Evolutionary conservation across 768 basidiomycete genomes (phyloP).

Genomic region (Baorangia bicolor): DNA sequence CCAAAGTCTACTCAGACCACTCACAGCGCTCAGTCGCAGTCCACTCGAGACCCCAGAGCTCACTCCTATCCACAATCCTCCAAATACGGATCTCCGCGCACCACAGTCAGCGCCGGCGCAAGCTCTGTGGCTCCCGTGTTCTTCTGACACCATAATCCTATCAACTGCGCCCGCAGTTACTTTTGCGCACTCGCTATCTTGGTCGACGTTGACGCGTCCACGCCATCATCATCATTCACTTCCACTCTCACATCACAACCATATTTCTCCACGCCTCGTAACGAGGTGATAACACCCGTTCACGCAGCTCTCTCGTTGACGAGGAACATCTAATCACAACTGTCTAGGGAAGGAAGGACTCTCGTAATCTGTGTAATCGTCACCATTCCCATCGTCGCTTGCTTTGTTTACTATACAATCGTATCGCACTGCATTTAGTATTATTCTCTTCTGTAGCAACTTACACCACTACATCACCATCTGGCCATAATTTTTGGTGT

Average conservation of each 20-base stretch:
- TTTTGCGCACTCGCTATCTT: not conserved
- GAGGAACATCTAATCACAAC: slow-evolving; percentile 18
- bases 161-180: not conserved
- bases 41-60: slow-evolving; percentile 19
- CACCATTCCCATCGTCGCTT: slow-evolving; percentile 1
- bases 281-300: slow-evolving; percentile 7
- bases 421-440: slow-evolving; percentile 6
- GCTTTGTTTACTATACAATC: slow-evolving; percentile 5
- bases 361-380: slow-evolving; percentile 16
- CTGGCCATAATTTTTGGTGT: slow-evolving; percentile 1
- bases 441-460: slow-evolving; percentile 16
- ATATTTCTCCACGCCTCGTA: slow-evolving; percentile 1
- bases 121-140: slow-evolving; percentile 54
- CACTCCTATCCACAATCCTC: slow-evolving; percentile 28
- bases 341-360: slow-evolving; percentile 20
- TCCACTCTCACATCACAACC: not conserved
- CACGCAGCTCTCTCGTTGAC: not conserved
- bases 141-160: slow-evolving; percentile 41
- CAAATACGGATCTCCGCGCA: slow-evolving; percentile 24
- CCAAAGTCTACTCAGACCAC: slow-evolving; percentile 22
- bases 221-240: not conserved
- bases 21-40: slow-evolving; percentile 18
- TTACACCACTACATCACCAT: slow-evolving; percentile 9
- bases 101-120: slow-evolving; percentile 50
- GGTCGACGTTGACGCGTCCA: slow-evolving; percentile 2